Conservation (phyloP, 2,329 filamentous ascomycete genomes). For the Cephalotrichum gorgonifer region DNA sequence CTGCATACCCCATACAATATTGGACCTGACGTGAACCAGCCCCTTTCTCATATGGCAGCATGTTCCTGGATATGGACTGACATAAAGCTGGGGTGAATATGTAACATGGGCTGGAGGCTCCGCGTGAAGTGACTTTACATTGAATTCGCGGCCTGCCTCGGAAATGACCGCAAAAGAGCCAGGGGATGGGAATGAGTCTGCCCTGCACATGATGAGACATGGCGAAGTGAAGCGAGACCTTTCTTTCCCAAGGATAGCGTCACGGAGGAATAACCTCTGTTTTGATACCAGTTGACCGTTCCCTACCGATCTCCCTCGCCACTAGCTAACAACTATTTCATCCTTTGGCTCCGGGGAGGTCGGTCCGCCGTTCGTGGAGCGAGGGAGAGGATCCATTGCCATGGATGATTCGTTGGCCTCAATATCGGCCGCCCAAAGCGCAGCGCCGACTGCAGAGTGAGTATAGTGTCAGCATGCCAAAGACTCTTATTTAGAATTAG, state of each 20-base stretch:
- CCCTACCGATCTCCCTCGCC: background rate
- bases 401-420: conserved; percentile 46
- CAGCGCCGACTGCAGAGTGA: conserved; percentile 59
- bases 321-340: background rate
- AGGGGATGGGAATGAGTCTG: too few relatives aligned
- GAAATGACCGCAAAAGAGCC: too few relatives aligned
- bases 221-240: too few relatives aligned
- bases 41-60: background rate
- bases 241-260: too few relatives aligned
- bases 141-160: background rate
- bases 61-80: background rate
- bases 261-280: too few relatives aligned
- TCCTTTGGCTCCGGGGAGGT: background rate
- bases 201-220: too few relatives aligned
- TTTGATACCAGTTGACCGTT: background rate
- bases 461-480: background rate
- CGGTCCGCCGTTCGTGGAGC: background rate
- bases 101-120: background rate
- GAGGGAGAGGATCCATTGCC: conserved; percentile 9
- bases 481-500: background rate
- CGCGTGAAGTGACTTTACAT: background rate
- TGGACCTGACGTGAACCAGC: background rate
- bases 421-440: conserved; percentile 87
- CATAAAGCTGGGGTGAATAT: background rate
- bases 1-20: background rate